phyloP scores from a whole-genome alignment of 2,329 filamentous ascomycete genomes.

The Escovopsis sp. region DNA sequence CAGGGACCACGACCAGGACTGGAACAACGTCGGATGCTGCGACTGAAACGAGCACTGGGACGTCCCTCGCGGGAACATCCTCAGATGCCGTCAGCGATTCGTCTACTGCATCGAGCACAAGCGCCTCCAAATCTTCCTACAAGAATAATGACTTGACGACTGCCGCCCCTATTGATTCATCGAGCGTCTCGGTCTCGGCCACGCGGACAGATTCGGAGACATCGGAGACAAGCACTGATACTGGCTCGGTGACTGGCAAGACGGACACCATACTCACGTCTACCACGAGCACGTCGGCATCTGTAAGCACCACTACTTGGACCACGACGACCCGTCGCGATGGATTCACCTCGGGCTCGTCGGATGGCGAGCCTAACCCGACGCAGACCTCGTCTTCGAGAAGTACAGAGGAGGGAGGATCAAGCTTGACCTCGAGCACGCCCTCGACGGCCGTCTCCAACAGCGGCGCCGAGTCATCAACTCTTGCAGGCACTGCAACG shows the following conservation, averaged over 20 bases:
- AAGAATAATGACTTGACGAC: not conserved
- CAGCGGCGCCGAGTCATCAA: not conserved
- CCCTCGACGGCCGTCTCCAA: not conserved
- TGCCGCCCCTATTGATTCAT: not conserved
- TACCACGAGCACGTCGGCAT: not conserved
- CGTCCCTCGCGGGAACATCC: not conserved
- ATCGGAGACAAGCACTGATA: constrained; percentile 1
- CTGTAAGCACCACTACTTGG: not conserved
- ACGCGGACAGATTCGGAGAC: not conserved
- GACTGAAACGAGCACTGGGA: not conserved
- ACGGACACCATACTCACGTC: not conserved
- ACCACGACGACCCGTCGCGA: not conserved
- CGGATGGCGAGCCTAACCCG: not conserved
- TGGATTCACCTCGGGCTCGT: not conserved
- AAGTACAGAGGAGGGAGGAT: not conserved
- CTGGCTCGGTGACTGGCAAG: constrained; percentile 3
- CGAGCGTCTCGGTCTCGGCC: not conserved
- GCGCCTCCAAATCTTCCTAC: too few species aligned
- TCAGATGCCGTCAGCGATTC: not conserved
- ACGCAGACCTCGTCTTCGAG: not conserved
- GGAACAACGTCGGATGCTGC: not conserved
- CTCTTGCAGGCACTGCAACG: not conserved
- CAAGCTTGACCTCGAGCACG: not conserved
- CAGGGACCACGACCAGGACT: too few species aligned
- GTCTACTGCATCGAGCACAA: too few species aligned